phyloP scores from a whole-genome alignment of 805 yeast species.

The Priceomyces melissophilus region DNA sequence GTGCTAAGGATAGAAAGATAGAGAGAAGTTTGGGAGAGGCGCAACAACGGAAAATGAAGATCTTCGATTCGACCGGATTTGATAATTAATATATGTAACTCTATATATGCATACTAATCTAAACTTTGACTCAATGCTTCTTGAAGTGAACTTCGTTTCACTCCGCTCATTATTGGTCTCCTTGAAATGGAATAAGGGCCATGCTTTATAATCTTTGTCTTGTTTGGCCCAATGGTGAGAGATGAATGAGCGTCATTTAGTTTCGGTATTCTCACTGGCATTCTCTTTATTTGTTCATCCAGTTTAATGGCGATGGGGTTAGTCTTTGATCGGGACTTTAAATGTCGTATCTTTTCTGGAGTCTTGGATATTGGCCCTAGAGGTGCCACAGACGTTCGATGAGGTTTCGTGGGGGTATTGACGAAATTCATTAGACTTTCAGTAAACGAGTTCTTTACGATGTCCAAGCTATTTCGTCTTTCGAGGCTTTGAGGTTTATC shows the following conservation, averaged over 20 bases:
- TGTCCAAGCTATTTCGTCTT: constrained; percentile 18
- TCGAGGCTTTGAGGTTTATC: constrained; percentile 5
- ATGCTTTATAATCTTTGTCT: constrained; percentile 38
- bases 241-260: constrained; percentile 40
- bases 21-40: constrained; percentile 21
- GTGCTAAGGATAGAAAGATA: constrained; percentile 24
- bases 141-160: constrained; percentile 45
- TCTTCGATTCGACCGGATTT: constrained; percentile 19
- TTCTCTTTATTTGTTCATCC: constrained; percentile 28
- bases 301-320: constrained; percentile 24
- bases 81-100: constrained; percentile 12
- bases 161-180: constrained; percentile 32
- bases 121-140: constrained; percentile 38
- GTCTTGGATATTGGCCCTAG: constrained; percentile 5
- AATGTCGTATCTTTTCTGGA: constrained; percentile 11
- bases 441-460: constrained; percentile 26
- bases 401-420: constrained; percentile 7
- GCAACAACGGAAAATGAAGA: constrained; percentile 14
- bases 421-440: constrained; percentile 26
- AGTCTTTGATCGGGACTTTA: constrained; percentile 6
- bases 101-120: constrained; percentile 6
- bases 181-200: constrained; percentile 39
- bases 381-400: constrained; percentile 4
- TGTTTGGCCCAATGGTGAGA: constrained; percentile 40
- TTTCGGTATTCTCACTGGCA: constrained; percentile 23